Evolutionary conservation across 208 protist genomes (phyloP).

Genomic region (Leishmania arabica): DNA sequence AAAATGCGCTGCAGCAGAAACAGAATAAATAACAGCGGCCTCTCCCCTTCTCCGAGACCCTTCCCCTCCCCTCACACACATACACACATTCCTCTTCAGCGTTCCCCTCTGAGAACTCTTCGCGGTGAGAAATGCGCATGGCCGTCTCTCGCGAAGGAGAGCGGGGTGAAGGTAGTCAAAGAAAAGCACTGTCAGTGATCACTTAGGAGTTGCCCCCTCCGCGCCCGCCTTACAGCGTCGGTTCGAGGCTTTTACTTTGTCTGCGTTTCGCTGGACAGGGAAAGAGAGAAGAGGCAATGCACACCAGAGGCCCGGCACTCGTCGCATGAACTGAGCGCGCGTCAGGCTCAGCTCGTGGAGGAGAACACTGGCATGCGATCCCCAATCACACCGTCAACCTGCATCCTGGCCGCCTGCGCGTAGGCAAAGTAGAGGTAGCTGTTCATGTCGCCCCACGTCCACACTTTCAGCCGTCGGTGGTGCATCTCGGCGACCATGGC

Average conservation of each 20-base stretch:
- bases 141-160: background rate
- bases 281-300: conserved; percentile 2
- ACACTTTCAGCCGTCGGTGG: conserved; percentile 53
- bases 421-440: conserved; percentile 58
- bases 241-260: background rate
- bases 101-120: background rate
- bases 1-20: background rate
- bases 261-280: background rate
- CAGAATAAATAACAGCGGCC: background rate
- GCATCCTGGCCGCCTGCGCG: conserved; percentile 52
- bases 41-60: background rate
- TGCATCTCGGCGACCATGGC: conserved; percentile 57
- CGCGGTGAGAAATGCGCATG: background rate
- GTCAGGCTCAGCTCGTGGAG: background rate
- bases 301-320: background rate
- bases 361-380: conserved; percentile 60
- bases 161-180: background rate
- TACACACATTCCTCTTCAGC: background rate
- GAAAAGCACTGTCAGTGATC: background rate
- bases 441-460: conserved; percentile 79
- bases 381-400: conserved; percentile 75
- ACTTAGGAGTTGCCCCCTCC: background rate
- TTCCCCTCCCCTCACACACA: background rate
- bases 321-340: background rate
- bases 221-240: background rate